Conservation (phyloP, 2,329 filamentous ascomycete species). For the Fonsecaea pedrosoi region DNA sequence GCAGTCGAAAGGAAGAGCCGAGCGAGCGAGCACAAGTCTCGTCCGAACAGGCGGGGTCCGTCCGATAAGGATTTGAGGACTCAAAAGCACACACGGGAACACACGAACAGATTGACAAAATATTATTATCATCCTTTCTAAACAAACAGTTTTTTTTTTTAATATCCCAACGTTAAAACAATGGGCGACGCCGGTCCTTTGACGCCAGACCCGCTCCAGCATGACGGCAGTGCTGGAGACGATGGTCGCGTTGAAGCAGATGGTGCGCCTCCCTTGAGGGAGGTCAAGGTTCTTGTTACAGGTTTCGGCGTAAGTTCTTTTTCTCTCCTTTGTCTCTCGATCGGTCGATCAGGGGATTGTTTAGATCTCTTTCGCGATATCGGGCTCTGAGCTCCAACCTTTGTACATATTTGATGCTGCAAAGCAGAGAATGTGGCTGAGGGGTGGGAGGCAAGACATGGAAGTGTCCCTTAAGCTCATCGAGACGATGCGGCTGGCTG, state of each 20-base stretch:
- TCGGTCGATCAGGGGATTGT: background rate
- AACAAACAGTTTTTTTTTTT: background rate
- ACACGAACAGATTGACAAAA: too few species aligned
- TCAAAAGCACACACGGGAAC: too few species aligned
- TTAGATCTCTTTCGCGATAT: background rate
- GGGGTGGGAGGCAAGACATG: too few species aligned
- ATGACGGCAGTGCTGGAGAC: background rate
- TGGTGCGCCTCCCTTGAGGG: constrained; percentile 40
- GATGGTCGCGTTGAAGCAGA: constrained; percentile 9
- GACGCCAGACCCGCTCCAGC: constrained; percentile 29
- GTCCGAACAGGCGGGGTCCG: too few species aligned
- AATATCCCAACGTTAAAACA: background rate
- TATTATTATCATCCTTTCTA: too few species aligned
- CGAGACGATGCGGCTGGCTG: background rate
- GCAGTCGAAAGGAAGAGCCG: too few species aligned
- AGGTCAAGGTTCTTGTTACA: constrained; percentile 57
- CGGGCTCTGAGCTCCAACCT: too few species aligned
- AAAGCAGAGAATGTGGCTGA: too few species aligned
- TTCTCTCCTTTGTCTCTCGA: background rate
- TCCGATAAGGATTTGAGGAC: too few species aligned
- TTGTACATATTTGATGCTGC: too few species aligned
- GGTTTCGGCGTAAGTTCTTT: constrained; percentile 51
- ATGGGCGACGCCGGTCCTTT: constrained; percentile 39
- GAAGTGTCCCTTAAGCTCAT: too few species aligned
- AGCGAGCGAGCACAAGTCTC: too few species aligned